A percentile compares a stretch with the other conserved stretches of the same genome.
These are phyloP conservation scores for Acorus calamus DNA, from an alignment of 106 monocot genomes.

Conservation along the genomic window DNA sequence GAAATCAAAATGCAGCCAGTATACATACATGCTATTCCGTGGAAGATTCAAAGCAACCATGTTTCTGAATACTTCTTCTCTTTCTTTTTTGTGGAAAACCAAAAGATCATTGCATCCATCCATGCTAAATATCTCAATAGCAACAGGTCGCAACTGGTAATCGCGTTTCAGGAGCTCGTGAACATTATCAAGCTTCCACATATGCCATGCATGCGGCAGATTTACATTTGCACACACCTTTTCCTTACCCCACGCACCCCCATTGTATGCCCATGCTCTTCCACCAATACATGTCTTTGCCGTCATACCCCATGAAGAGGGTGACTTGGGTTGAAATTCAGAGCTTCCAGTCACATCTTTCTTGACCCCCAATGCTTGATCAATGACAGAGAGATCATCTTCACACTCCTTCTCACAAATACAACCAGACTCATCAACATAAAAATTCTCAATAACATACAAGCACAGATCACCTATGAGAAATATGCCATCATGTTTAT, in stretches of 20 bases:
- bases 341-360: slow-evolving; percentile 59
- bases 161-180: slow-evolving; percentile 98
- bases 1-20: neutral
- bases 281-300: slow-evolving; percentile 63
- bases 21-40: slow-evolving; percentile 87
- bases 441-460: slow-evolving; percentile 97
- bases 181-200: slow-evolving; percentile 99
- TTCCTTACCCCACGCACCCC: slow-evolving; percentile 99
- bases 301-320: slow-evolving; percentile 45
- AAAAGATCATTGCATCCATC: slow-evolving; percentile 98
- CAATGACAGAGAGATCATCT: slow-evolving; percentile 85
- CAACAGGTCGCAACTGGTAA: slow-evolving; percentile 95
- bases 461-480: slow-evolving; percentile 83
- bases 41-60: slow-evolving; percentile 92
- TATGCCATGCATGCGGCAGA: slow-evolving; percentile 94
- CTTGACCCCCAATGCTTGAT: slow-evolving; percentile 94
- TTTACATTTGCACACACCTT: slow-evolving; percentile 66
- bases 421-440: slow-evolving; percentile 85
- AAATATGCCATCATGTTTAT: slow-evolving; percentile 99
- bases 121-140: slow-evolving; percentile 98
- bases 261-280: slow-evolving; percentile 99
- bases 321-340: slow-evolving; percentile 66
- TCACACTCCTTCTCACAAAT: slow-evolving; percentile 90
- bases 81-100: slow-evolving; percentile 97
- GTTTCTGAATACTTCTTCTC: slow-evolving; percentile 96